phyloP scores from a whole-genome alignment of 2,329 filamentous ascomycete genomes.

The Aspergillus ochraceoroseus region DNA sequence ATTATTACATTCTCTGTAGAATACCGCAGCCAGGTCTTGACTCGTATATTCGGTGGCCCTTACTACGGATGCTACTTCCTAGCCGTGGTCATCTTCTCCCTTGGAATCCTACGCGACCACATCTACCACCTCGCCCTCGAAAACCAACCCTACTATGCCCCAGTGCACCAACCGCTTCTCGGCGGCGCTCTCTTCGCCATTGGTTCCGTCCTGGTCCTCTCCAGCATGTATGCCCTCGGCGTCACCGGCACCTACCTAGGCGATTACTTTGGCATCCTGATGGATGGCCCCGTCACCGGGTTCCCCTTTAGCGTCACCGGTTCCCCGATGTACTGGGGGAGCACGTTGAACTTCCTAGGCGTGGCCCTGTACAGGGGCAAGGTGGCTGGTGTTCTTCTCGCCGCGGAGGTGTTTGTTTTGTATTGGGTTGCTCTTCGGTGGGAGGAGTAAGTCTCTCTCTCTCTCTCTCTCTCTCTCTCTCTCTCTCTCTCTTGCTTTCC shows the following conservation, averaged over 20 bases:
- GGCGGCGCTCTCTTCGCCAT: constrained; percentile 66
- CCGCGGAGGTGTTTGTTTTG: constrained; percentile 66
- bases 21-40: constrained; percentile 85
- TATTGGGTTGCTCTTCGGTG: constrained; percentile 77
- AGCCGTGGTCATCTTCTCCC: constrained; percentile 80
- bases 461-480: constrained; percentile 3
- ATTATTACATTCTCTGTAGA: constrained; percentile 51
- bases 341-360: constrained; percentile 85
- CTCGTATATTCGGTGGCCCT: constrained; percentile 77
- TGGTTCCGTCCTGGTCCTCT: constrained; percentile 81
- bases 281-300: constrained; percentile 88
- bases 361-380: constrained; percentile 79
- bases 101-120: constrained; percentile 82
- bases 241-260: constrained; percentile 94
- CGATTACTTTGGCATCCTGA: constrained; percentile 97
- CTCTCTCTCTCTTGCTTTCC: no score
- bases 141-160: constrained; percentile 68
- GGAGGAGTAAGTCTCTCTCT: constrained; percentile 61
- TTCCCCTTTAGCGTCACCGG: constrained; percentile 93
- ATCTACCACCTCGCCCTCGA: constrained; percentile 81
- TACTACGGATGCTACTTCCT: constrained; percentile 84
- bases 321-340: constrained; percentile 95
- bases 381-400: constrained; percentile 76
- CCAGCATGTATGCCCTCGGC: constrained; percentile 85
- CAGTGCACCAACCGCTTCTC: constrained; percentile 60